phyloP scores from a whole-genome alignment of 768 basidiomycete genomes.

The Naematelia encephala region DNA sequence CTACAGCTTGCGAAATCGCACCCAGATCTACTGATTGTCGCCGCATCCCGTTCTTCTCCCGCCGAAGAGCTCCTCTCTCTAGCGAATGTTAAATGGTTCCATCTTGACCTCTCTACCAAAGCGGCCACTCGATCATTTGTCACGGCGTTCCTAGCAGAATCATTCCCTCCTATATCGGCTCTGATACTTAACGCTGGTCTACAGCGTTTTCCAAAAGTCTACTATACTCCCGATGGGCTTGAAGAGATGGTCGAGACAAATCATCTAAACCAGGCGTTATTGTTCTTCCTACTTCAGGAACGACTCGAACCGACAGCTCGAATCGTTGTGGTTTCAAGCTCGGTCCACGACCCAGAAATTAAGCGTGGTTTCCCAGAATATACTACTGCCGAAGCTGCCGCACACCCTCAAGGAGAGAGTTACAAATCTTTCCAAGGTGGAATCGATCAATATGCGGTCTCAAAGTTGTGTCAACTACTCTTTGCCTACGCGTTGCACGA shows the following conservation, averaged over 20 bases:
- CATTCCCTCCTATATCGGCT: constrained; percentile 10
- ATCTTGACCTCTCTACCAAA: constrained; percentile 4
- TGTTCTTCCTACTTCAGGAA: constrained; percentile 14
- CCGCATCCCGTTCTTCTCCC: not conserved
- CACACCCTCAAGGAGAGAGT: not conserved
- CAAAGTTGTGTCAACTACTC: constrained; percentile 13
- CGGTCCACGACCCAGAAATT: constrained; percentile 10
- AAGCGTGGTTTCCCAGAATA: constrained; percentile 3
- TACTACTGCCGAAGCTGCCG: constrained; percentile 5
- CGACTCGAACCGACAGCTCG: constrained; percentile 1
- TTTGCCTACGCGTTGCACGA: constrained; percentile 17
- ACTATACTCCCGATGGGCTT: constrained; percentile 7
- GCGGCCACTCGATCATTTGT: constrained; percentile 12
- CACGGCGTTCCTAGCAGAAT: not conserved
- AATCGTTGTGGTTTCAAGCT: constrained; percentile 5
- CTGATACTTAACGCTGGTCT: constrained; percentile 14
- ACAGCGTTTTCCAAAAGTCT: not conserved
- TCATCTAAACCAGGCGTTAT: constrained; percentile 11
- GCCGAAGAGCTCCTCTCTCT: constrained; percentile 1
- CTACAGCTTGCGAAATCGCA: constrained; percentile 7
- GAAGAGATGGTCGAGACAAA: constrained; percentile 12
- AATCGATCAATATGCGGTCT: constrained; percentile 1
- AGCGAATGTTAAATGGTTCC: constrained; percentile 12
- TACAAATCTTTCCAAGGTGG: not conserved
- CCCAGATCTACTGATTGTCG: constrained; percentile 4